These are phyloP conservation scores for Teunomyces funiuensis DNA, from an alignment of 805 yeast genomes.

Conservation along the genomic window DNA sequence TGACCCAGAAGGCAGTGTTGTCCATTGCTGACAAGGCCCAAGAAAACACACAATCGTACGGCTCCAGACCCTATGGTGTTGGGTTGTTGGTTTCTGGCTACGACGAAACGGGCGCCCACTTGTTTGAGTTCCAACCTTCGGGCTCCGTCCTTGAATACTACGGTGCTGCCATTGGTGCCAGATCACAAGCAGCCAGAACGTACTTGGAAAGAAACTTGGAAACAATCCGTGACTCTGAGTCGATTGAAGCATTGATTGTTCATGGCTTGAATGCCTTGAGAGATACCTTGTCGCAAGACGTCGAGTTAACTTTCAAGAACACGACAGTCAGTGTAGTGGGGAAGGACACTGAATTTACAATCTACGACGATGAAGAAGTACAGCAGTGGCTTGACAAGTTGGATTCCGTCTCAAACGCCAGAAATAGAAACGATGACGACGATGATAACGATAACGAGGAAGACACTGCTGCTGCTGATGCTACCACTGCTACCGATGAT, in stretches of 20 bases:
- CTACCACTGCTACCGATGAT: constrained; percentile 12
- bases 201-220: constrained; percentile 86
- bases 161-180: constrained; percentile 96
- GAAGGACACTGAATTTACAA: constrained; percentile 65
- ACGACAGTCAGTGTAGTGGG: constrained; percentile 95
- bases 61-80: constrained; percentile 97
- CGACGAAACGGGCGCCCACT: constrained; percentile 93
- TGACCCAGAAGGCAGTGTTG: constrained; percentile 78
- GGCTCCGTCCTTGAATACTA: constrained; percentile 89
- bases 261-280: constrained; percentile 89
- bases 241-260: constrained; percentile 72
- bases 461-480: constrained; percentile 18
- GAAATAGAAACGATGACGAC: constrained; percentile 46
- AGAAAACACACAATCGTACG: constrained; percentile 91
- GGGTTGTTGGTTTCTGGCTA: constrained; percentile 87
- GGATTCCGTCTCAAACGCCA: constrained; percentile 61
- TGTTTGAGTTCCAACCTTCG: constrained; percentile 93
- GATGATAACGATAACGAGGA: constrained; percentile 24
- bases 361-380: constrained; percentile 85
- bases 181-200: constrained; percentile 98
- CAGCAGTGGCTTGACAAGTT: constrained; percentile 77
- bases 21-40: constrained; percentile 96
- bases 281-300: constrained; percentile 93
- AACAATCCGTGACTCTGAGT: constrained; percentile 55
- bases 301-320: constrained; percentile 79